A percentile compares a stretch with the other conserved stretches of the same genome.
phyloP scores from a whole-genome alignment of 1,284 basidiomycete species.

The Pascua guehoae region DNA sequence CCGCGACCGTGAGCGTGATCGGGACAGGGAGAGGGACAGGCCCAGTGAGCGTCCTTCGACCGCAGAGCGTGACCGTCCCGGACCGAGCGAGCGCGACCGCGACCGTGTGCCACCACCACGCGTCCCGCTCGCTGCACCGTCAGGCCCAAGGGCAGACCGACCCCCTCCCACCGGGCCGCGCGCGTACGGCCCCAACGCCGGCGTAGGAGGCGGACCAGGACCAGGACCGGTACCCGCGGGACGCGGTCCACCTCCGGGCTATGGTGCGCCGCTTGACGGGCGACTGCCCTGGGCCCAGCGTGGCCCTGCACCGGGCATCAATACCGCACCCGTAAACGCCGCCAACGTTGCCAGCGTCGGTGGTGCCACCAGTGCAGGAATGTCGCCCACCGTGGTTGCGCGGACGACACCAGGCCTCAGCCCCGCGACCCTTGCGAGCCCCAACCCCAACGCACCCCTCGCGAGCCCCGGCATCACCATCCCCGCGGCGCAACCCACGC shows the following conservation, averaged over 20 bases:
- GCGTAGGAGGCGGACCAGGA: neutral
- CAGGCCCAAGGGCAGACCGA: conserved; percentile 17
- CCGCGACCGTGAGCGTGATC: conserved; percentile 1
- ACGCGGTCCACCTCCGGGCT: conserved; percentile 2
- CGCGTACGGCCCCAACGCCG: conserved; percentile 14
- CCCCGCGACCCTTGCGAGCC: too few relatives aligned
- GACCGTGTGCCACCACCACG: conserved; percentile 26
- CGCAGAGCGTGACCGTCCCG: conserved; percentile 5
- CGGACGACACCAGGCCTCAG: too few relatives aligned
- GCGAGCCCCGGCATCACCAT: too few relatives aligned
- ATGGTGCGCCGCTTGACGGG: neutral
- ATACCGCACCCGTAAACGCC: neutral
- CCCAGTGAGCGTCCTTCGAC: neutral
- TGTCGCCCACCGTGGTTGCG: too few relatives aligned
- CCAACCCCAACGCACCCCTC: too few relatives aligned
- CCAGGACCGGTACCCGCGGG: neutral
- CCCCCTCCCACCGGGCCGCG: conserved; percentile 23
- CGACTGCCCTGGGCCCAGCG: neutral
- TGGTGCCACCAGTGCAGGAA: neutral
- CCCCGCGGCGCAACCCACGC: neutral
- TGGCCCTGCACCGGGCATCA: neutral
- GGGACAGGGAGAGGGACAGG: conserved; percentile 8
- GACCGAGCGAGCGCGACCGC: neutral
- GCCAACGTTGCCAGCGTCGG: neutral
- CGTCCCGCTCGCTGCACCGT: conserved; percentile 13